Conservation (phyloP, 345 rosid genomes). For the Boechera retrofracta region DNA sequence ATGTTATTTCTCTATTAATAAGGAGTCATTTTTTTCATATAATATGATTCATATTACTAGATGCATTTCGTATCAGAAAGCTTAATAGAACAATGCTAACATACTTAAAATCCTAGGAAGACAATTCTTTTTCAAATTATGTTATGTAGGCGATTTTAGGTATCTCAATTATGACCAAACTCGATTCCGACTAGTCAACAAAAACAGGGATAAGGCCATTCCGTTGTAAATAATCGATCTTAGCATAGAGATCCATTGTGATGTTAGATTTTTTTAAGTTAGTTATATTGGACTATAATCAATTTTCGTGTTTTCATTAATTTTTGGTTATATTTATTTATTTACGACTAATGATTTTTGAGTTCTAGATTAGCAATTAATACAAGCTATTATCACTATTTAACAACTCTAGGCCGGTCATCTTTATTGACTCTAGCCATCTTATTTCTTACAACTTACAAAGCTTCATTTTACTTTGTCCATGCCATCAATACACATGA, state of each 20-base stretch:
- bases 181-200: no score
- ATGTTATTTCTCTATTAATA: not conserved
- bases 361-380: slow-evolving; percentile 30
- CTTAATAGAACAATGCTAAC: not conserved
- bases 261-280: not conserved
- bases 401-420: slow-evolving; percentile 41
- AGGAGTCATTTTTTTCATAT: not conserved
- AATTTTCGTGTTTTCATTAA: not conserved
- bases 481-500: slow-evolving; percentile 22
- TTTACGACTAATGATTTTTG: not conserved
- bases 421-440: slow-evolving; percentile 42
- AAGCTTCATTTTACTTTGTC: slow-evolving; percentile 26
- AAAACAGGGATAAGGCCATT: no score
- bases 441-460: slow-evolving; percentile 30
- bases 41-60: not conserved
- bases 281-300: not conserved
- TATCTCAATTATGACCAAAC: no score
- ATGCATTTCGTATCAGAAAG: slow-evolving; percentile 4
- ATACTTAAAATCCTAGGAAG: not conserved
- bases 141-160: no score
- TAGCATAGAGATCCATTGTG: no score
- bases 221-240: no score
- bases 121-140: no score
- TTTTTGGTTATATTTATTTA: not conserved
- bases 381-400: slow-evolving; percentile 32